phyloP scores from a whole-genome alignment of 2,329 filamentous ascomycete species.

The Didymella arachidicola region DNA sequence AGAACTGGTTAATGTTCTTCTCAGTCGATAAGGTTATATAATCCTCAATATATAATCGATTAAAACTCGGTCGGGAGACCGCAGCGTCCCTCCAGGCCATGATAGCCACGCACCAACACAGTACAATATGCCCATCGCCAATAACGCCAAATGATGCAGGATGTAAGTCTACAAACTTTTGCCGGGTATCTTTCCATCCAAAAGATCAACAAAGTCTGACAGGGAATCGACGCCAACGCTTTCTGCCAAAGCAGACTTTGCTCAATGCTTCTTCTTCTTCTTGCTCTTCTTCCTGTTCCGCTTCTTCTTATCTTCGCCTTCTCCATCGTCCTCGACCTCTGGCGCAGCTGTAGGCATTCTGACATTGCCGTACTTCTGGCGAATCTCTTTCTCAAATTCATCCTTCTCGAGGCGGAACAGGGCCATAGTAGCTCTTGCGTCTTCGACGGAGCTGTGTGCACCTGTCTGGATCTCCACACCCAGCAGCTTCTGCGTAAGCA shows the following conservation, averaged over 20 bases:
- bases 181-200: slow-evolving; percentile 13
- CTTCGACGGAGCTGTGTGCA: slow-evolving; percentile 70
- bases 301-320: slow-evolving; percentile 41
- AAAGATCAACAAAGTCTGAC: no score
- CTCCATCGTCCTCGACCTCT: slow-evolving; percentile 33
- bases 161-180: slow-evolving; percentile 7
- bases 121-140: slow-evolving; percentile 1
- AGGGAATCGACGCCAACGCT: no score
- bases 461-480: slow-evolving; percentile 67
- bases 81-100: no score
- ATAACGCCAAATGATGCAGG: slow-evolving; percentile 12
- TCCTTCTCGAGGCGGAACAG: slow-evolving; percentile 84
- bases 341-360: slow-evolving; percentile 33
- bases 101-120: background rate
- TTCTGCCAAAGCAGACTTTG: background rate
- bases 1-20: no score
- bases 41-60: no score
- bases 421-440: slow-evolving; percentile 89
- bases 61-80: no score
- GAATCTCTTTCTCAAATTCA: slow-evolving; percentile 82
- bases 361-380: slow-evolving; percentile 63
- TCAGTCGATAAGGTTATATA: background rate
- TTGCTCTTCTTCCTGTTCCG: slow-evolving; percentile 51
- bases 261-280: slow-evolving; percentile 42
- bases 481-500: slow-evolving; percentile 64